A percentile compares a stretch with the other conserved stretches of the same genome.
These are phyloP conservation scores for Solanum sejunctum DNA, from an alignment of 257 asterid genomes.

Conservation along the genomic window DNA sequence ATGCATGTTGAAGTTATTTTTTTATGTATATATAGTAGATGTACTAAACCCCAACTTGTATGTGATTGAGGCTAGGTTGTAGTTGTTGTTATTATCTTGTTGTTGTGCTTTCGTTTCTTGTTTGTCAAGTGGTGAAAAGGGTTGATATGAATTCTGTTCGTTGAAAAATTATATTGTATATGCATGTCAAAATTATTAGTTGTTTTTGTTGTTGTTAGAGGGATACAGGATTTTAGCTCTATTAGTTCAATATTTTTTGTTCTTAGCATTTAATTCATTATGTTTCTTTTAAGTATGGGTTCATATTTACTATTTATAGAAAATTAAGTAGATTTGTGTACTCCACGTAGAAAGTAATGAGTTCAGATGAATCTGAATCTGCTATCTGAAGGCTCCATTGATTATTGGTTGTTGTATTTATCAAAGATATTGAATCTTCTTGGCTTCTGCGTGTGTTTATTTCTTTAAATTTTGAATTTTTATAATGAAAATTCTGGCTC, in stretches of 20 bases:
- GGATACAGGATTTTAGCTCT: background rate
- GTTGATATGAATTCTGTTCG: background rate
- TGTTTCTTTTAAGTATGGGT: background rate
- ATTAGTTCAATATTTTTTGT: background rate
- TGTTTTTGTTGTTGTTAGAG: background rate
- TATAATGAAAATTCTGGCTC: background rate
- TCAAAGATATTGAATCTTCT: background rate
- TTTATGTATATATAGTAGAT: background rate
- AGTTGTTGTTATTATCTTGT: background rate
- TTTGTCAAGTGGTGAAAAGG: background rate
- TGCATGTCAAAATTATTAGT: background rate
- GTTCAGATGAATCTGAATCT: background rate
- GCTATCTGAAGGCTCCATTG: background rate
- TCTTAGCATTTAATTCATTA: background rate
- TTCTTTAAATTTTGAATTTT: background rate
- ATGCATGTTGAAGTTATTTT: background rate
- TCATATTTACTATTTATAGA: background rate
- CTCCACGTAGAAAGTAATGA: background rate
- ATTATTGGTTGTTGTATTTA: background rate
- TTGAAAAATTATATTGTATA: background rate
- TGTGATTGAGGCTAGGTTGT: background rate
- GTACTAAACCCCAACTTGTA: background rate
- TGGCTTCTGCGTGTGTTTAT: background rate
- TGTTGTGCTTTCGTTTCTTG: background rate
- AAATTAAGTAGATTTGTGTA: background rate